Percentiles rank a stretch among this genome's conserved stretches.
phyloP scores from a whole-genome alignment of 208 protist species.

The Trypanosoma melophagium region DNA sequence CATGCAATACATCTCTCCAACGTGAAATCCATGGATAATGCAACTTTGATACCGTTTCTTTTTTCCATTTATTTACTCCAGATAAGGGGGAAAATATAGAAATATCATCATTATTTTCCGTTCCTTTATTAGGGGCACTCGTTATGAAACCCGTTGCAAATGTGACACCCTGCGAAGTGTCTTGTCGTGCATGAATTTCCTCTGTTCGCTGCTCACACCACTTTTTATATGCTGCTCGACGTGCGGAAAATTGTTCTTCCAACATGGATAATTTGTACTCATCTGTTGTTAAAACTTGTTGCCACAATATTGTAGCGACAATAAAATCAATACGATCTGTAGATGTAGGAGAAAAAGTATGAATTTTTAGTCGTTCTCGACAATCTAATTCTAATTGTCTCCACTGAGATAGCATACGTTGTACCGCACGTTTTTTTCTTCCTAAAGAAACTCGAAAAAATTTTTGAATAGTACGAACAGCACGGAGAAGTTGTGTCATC shows the following conservation, averaged over 20 bases:
- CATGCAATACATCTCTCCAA: constrained; percentile 33
- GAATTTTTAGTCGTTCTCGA: constrained; percentile 58
- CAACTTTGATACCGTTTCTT: not conserved
- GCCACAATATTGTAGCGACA: constrained; percentile 70
- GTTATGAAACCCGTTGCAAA: too few relatives aligned
- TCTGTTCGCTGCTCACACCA: constrained; percentile 47
- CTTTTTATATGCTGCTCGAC: constrained; percentile 33
- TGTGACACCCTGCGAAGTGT: not conserved
- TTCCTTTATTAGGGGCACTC: not conserved
- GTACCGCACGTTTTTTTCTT: constrained; percentile 54
- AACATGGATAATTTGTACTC: constrained; percentile 70
- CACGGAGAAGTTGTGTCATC: constrained; percentile 30
- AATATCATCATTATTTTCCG: not conserved
- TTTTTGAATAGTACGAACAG: constrained; percentile 54
- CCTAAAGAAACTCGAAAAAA: constrained; percentile 68
- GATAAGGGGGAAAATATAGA: too few relatives aligned
- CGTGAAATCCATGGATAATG: constrained; percentile 13
- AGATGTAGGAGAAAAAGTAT: constrained; percentile 43
- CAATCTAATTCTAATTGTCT: constrained; percentile 62
- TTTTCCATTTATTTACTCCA: not conserved
- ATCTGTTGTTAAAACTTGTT: constrained; percentile 76
- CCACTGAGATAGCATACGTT: constrained; percentile 67
- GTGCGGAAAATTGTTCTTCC: constrained; percentile 50
- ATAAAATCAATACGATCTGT: constrained; percentile 62
- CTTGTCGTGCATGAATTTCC: constrained; percentile 21